Percentiles rank a stretch among this genome's conserved stretches.
Evolutionary conservation across 495 filamentous ascomycete genomes (phyloP).

Genomic region (Platismatia glauca): DNA sequence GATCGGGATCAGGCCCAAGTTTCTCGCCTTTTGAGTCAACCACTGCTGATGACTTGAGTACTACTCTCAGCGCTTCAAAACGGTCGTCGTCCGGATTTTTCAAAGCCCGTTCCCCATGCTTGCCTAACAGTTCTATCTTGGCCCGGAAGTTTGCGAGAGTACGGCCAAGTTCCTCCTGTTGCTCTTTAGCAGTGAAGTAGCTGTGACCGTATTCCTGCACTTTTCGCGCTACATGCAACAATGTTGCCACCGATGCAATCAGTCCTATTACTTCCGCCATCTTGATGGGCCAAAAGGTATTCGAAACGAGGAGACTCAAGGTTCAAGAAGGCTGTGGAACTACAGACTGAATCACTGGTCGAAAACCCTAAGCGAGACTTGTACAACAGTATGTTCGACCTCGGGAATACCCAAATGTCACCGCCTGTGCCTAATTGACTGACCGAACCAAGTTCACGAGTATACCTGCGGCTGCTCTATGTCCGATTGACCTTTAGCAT

Average conservation of each 20-base stretch:
- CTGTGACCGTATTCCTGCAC: slow-evolving; percentile 3
- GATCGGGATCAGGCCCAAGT: neutral
- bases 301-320: neutral
- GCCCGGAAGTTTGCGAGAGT: neutral
- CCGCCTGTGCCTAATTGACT: no score
- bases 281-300: neutral
- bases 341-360: neutral
- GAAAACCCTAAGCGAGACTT: no score
- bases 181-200: neutral
- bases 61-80: neutral
- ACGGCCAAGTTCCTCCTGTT: neutral
- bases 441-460: no score
- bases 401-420: no score
- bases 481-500: no score
- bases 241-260: neutral
- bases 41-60: neutral
- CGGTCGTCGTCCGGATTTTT: neutral
- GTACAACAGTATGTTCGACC: no score
- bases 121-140: neutral
- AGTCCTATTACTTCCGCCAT: neutral
- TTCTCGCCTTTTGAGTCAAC: neutral
- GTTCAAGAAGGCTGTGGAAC: neutral
- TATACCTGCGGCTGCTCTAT: no score
- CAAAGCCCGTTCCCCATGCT: neutral
- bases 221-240: neutral